Evolutionary conservation across 805 yeast genomes (phyloP), one percentile per base, ranked within the genome.

Genomic region (Nakazawaea holstii): DNA sequence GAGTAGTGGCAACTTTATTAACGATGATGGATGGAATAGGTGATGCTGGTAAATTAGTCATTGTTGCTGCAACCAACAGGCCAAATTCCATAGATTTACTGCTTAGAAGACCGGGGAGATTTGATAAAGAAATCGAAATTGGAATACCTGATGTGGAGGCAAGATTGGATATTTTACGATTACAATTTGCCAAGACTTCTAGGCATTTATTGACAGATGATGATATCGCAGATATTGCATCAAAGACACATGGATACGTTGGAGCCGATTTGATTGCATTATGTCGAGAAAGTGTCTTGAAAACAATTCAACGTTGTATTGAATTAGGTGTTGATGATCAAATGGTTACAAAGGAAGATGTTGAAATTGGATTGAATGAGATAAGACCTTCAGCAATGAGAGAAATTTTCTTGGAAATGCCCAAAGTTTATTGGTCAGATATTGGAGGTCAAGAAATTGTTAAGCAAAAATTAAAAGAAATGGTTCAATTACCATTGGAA

Each of bases 331-430:
- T 61, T 30, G 51, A 51, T 1, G 62, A 71, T 1, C 66, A 84
- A 52, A 74, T 68, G 47, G 78, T 88, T 2, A 59, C 65, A 1
- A 49, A 69, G 9, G 62, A 60, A 0, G 96, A 92, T 57, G 71
- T 92, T n/a, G 81, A 81, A 42, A 65, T 63, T 20, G 91, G 97
- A 0, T 65, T 90, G 61, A 65, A 80, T 1, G 91, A 87, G n/a
- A 80, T 94, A 2, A 74, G 95, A 43, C 98, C 99, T 2, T 86
- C 96, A 50, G 98, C 98, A 2, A 94, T 94, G 99, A 77, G 96
- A 49, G 99, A 94, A 62, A 87, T 92, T 45, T 84, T 90, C 48
- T 69, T 94, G 43, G 99, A 94, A 57, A 87, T 91, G 79, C 98
- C 99, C 8, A 87, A 88, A 57, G 95, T 91, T 0, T 75, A 78